Evolutionary conservation across 352 stramenopile species (phyloP), one percentile per base, ranked within the genome.

Genomic region (Phytophthora brassicae): DNA sequence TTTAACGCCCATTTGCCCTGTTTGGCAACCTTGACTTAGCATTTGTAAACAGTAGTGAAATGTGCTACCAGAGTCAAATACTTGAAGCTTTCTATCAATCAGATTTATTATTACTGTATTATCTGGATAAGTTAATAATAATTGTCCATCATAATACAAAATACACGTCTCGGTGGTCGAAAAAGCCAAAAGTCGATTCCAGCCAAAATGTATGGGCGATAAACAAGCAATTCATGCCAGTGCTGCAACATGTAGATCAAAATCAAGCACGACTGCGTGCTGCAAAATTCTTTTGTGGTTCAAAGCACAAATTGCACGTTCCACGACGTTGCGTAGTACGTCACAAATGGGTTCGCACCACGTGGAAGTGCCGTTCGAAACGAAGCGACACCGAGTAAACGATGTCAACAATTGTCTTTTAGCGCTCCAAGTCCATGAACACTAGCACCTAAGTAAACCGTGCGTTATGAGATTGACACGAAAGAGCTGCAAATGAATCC

Each of bases 201-300:
- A 64, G 47, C 47, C 31, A 59, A 13, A 23, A 31, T 39, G 56
- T 29, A 14, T 65, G 39, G n/a, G 48, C 12, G 23, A 31, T 24
- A 61, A n/a, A n/a, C n/a, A n/a, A n/a, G n/a, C n/a, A n/a, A n/a
- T n/a, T n/a, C n/a, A n/a, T n/a, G n/a, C n/a, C n/a, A n/a, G n/a
- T n/a, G n/a, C n/a, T n/a, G n/a, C n/a, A n/a, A n/a, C 35, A 16
- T 45, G 39, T 6, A 23, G n/a, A 45, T 17, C 36, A 45, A 45
- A 16, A 9, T 19, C 20, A 35, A 31, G 17, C 29, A 54, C 50
- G 43, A 36, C 20, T 19, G 24, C 19, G 44, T 23, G 53, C 43
- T n/a, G 41, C 31, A 67, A 63, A 56, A 63, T 57, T 67, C 52
- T 8, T 31, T 26, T 65, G 61, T 69, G 61, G 53, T 47, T 58